Evolutionary conservation across 306 rosid genomes (phyloP), one percentile per base, ranked within the genome.

Genomic region (Acacia acuminata): DNA sequence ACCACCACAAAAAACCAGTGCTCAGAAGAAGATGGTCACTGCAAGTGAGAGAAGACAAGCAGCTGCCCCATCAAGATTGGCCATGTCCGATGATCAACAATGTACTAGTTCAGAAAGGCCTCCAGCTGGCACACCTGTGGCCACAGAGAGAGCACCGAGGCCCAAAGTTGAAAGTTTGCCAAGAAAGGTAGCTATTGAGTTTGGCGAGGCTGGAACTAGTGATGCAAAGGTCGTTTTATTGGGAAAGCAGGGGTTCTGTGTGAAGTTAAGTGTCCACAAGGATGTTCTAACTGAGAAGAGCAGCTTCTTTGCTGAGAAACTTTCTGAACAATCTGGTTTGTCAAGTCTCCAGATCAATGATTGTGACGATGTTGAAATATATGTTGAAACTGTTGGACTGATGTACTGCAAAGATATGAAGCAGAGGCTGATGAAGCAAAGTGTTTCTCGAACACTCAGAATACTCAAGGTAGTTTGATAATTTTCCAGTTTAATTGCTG

Each of bases 241-340:
- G 24, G 98, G 98, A 73, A 94, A 90, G 92, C 97, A 91, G 73
- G 98, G 98, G 32, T 93, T 94, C 82, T 91, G 91, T 86, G 97
- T 94, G 85, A 94, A 90, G 90, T 72, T 94, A 85, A 93, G 93
- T n/a, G 94, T 94, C 71, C 98, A 94, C 80, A 88, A 55, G 90
- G 90, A 88, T 81, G 92, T 93, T 73, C 82, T 91, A 24, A 78
- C 64, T 47, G 97, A 90, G 79, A 79, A 88, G 71, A 91, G 97
- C 83, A 61, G 84, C 73, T 91, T 87, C 84, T 90, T 94, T 76
- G 87, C 97, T 70, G 88, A 87, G 6, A 94, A 90, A 65, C 85
- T 91, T 61, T 79, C 88, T 77, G 94, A 86, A 43, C 84, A 86
- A 61, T 71, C 76, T 75, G 86, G 87, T 77, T 79, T 73, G 53